A percentile compares a stretch with the other conserved stretches of the same genome.
phyloP scores from a whole-genome alignment of 1,139 yeast species.

The Blastobotrys petasosporus region DNA sequence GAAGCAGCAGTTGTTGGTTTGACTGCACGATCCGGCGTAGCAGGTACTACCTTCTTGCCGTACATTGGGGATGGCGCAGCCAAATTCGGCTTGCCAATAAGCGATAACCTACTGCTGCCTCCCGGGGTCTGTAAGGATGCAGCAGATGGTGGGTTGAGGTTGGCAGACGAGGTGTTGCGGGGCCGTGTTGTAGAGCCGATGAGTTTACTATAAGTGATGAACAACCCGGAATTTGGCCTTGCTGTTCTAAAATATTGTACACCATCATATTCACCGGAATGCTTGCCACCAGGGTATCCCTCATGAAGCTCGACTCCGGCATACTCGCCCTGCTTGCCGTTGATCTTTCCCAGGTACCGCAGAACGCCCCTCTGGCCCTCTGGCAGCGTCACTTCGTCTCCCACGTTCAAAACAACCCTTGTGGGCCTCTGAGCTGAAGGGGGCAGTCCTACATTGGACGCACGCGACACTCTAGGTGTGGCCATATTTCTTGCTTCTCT shows the following conservation, averaged over 20 bases:
- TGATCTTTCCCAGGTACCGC: conserved; percentile 67
- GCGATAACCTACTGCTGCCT: conserved; percentile 8
- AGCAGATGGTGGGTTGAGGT: conserved; percentile 1
- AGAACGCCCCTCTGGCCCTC: conserved; percentile 51
- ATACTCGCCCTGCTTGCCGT: conserved; percentile 69
- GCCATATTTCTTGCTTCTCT: too few relatives aligned
- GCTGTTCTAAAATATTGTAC: conserved; percentile 56
- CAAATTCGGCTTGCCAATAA: conserved; percentile 3
- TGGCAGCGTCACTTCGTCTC: conserved; percentile 38
- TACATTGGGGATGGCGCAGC: conserved; percentile 10
- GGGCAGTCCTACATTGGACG: too few relatives aligned
- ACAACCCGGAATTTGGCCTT: conserved; percentile 63
- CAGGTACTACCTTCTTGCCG: conserved; percentile 3
- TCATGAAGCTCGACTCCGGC: conserved; percentile 83
- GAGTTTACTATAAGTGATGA: conserved; percentile 63
- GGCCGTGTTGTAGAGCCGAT: conserved; percentile 12
- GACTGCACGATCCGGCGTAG: conserved; percentile 7
- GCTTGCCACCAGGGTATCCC: conserved; percentile 64
- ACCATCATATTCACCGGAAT: conserved; percentile 64
- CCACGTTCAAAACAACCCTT: conserved; percentile 26
- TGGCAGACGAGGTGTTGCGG: conserved; percentile 1
- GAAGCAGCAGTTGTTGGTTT: conserved; percentile 3
- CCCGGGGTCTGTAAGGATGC: conserved; percentile 3
- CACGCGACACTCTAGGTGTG: too few relatives aligned
- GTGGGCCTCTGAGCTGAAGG: too few relatives aligned